Percentiles rank a stretch among this genome's conserved stretches.
Evolutionary conservation across 2,329 filamentous ascomycete genomes (phyloP).

Genomic region (Phyllosticta citriasiana): DNA sequence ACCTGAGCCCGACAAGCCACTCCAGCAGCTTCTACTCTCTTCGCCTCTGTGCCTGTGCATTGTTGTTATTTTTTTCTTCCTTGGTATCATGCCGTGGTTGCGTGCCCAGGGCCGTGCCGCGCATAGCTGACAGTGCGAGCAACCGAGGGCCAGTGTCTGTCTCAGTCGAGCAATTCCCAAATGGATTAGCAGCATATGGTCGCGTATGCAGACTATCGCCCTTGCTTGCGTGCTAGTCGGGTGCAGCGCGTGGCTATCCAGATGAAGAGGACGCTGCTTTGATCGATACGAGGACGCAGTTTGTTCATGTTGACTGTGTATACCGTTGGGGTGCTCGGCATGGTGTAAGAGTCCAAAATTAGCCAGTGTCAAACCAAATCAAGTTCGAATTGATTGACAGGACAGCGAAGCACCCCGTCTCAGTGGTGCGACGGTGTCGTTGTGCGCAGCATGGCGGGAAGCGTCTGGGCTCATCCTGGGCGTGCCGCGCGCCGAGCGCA

Average conservation of each 20-base stretch:
- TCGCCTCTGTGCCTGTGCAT: not conserved
- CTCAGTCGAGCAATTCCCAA: not conserved
- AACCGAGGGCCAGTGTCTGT: not conserved
- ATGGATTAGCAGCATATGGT: not conserved
- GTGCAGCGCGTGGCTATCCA: not conserved
- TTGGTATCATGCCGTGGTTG: not conserved
- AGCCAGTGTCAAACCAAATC: not conserved
- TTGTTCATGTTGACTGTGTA: not conserved
- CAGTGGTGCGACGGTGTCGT: not conserved
- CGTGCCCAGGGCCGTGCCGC: not conserved
- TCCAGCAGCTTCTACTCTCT: not conserved
- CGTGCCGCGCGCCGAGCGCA: not conserved
- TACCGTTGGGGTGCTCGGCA: not conserved
- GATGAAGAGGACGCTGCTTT: not conserved
- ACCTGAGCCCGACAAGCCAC: not conserved
- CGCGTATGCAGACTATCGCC: not conserved
- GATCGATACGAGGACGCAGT: not conserved
- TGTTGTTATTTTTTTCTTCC: not conserved
- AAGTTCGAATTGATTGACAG: not conserved
- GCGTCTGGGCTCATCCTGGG: not conserved
- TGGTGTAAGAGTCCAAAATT: not conserved
- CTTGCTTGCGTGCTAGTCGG: not conserved
- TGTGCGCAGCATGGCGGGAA: not conserved
- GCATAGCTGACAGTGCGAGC: not conserved
- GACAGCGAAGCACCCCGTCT: not conserved